Base-by-base conservation (phyloP, 108 stramenopile species). In the Skeletonema menzelii region DNA sequence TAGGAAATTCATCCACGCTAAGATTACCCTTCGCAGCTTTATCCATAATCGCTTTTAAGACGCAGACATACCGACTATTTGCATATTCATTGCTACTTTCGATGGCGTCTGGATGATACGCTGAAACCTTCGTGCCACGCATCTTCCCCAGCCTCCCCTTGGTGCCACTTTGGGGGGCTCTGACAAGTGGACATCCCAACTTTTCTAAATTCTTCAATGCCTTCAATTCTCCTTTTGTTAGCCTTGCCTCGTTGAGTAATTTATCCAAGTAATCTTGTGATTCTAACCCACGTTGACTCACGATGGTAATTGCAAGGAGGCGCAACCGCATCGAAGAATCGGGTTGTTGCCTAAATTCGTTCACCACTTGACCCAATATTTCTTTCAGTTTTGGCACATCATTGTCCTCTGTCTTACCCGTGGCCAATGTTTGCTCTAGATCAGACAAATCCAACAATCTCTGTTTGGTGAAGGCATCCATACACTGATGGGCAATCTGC, bases 351-450 rank as follows among this genome's bases (percentile, higher is more conserved):
- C 86, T 22, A 44, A 96, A 71, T 31, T 68, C 40, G 42, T 82
- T 72, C 61, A 91, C 87, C 27, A 88, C 83, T 20, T 77, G 68
- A 42, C 89, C 83, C 12, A 96, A 74, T 44, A 96, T 58, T 35
- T 92, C 88, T 8, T 69, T 38, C 6, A 87, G 37, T 63, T 91
- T 92, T 8, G 87, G 88, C 14, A 70, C 73, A 12, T 75, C 44
- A 5, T 91, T 96, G 27, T 96, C 93, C 14, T 93, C 94, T 65
- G 91, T 93, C 63, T 89, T 81, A 14, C 96, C 96, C 27, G 97
- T 98, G 12, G 95, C 91, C 30, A 97, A 67, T 19, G 96, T 95
- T 77, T 98, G 97, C 65, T 98, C 97, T 30, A 98, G 60, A n/a
- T 95, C 87, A 10, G 86, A 80, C 37, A 95, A 69, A 15, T 95